Conservation (phyloP, 2,329 filamentous ascomycete species). For the Cladobotryum mycophilum region DNA sequence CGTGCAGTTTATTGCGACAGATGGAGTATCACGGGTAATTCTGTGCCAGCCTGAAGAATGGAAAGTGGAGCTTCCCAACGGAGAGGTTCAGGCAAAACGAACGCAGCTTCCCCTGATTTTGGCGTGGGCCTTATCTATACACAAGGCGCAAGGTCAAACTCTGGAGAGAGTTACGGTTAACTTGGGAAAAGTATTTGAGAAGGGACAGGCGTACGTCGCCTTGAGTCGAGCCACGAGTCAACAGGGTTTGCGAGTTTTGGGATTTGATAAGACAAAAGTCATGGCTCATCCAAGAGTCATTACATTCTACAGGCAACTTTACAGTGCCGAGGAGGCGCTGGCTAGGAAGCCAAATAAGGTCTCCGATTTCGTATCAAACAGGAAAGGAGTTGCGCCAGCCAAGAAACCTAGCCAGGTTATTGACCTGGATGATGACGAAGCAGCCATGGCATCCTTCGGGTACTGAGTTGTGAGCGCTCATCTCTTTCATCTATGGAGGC, state of each 20-base stretch:
- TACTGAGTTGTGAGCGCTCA: not conserved
- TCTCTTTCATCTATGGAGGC: too few relatives aligned
- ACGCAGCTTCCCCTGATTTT: conserved; percentile 81
- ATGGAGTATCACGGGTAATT: conserved; percentile 59
- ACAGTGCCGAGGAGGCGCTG: conserved; percentile 57
- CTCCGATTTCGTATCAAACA: conserved; percentile 33
- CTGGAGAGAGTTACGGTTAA: conserved; percentile 92
- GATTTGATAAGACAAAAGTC: conserved; percentile 85
- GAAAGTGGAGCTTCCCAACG: conserved; percentile 96
- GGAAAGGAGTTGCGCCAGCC: conserved; percentile 22
- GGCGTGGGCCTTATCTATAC: conserved; percentile 94
- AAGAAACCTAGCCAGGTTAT: conserved; percentile 18
- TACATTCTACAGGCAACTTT: conserved; percentile 77
- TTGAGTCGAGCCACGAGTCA: conserved; percentile 88
- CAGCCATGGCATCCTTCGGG: conserved; percentile 40
- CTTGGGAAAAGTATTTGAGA: conserved; percentile 86
- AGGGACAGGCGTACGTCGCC: conserved; percentile 95
- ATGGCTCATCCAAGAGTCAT: conserved; percentile 88
- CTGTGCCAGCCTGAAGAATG: conserved; percentile 84
- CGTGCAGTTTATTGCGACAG: conserved; percentile 72
- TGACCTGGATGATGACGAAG: conserved; percentile 44
- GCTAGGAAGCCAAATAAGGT: conserved; percentile 29
- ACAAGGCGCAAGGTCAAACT: conserved; percentile 96
- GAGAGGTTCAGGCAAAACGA: conserved; percentile 85
- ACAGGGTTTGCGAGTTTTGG: conserved; percentile 76